Base-by-base conservation (phyloP, 495 filamentous ascomycete genomes). In the Aspergillus leporis region DNA sequence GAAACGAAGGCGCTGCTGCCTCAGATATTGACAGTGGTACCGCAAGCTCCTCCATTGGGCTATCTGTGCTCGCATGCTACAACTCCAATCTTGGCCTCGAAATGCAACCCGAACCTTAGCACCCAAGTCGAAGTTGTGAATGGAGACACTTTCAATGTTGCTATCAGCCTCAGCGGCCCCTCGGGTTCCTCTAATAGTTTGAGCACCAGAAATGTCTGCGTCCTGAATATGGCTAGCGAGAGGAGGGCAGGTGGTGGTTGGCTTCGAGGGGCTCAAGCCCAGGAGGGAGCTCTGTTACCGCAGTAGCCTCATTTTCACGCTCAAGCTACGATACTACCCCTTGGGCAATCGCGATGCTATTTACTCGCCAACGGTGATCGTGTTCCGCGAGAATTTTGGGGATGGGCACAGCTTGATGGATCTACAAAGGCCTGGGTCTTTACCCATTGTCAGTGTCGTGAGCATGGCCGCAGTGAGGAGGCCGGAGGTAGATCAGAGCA, bases 221-320 rank as follows among this genome's bases (percentile, higher is more conserved):
- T 88, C 16, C 73, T 90, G 30, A 89, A 88, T 64, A 75, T 87
- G 62, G 87, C 85, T 9, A 86, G 81, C 12, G 80, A 81, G 0
- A 53, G 74, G 2, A 66, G 51, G 0, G 66, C 75, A 13, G 86
- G 84, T 16, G 85, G 87, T 13, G 82, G 81, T n/a, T 89, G 80
- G 79, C 60, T 77, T 2, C 61, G 71, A 6, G 85, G 84, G 14
- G 59, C 81, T 5, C 65, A 73, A 31, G 85, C 86, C 3, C 87
- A 89, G 65, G 87, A 90, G 66, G 69, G 77, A 80, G 1, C 68
- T 89, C n/a, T 89, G 82, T 68, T 86, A 81, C 64, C 82, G 85
- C 40, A 85, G 81, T 59, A 86, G 81, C 4, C 78, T 90, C 12
- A 72, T 62, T 23, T 63, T 71, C 14, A 80, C 79, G 1, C 78